Evolutionary conservation across 2,329 filamentous ascomycete species (phyloP).

Genomic region (Sphaerulina populicola): DNA sequence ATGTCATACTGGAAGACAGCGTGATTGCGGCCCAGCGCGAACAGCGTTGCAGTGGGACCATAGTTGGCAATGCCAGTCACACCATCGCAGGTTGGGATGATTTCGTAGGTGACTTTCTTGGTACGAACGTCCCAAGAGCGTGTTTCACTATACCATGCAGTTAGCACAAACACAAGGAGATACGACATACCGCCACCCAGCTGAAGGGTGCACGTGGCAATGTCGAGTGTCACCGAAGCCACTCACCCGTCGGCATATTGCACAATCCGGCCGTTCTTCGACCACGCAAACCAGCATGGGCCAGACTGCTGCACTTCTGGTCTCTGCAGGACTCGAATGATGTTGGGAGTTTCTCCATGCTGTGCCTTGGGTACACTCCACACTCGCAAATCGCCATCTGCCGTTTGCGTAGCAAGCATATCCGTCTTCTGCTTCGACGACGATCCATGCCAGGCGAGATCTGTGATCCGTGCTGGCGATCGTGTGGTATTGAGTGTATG

Average conservation of each 20-base stretch:
- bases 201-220: not conserved
- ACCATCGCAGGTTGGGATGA: constrained; percentile 74
- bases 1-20: constrained; percentile 94
- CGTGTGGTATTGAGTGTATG: constrained; percentile 83
- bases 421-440: constrained; percentile 94
- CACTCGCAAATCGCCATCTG: constrained; percentile 84
- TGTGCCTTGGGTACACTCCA: constrained; percentile 90
- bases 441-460: constrained; percentile 89
- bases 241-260: constrained; percentile 85
- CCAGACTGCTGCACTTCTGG: constrained; percentile 64
- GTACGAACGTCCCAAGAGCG: constrained; percentile 95
- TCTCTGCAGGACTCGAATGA: constrained; percentile 77
- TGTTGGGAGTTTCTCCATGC: constrained; percentile 64
- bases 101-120: constrained; percentile 89
- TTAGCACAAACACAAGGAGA: not conserved
- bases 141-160: constrained; percentile 54
- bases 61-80: constrained; percentile 78
- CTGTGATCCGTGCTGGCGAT: constrained; percentile 77
- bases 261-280: constrained; percentile 91
- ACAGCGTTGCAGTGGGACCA: constrained; percentile 81
- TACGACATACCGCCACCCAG: not conserved
- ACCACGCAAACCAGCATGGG: constrained; percentile 96
- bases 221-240: not conserved
- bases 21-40: constrained; percentile 79
- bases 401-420: constrained; percentile 89